Evolutionary conservation across 2,329 filamentous ascomycete genomes (phyloP), one percentile per base, ranked within the genome.

Genomic region (Ophiostoma populinum): DNA sequence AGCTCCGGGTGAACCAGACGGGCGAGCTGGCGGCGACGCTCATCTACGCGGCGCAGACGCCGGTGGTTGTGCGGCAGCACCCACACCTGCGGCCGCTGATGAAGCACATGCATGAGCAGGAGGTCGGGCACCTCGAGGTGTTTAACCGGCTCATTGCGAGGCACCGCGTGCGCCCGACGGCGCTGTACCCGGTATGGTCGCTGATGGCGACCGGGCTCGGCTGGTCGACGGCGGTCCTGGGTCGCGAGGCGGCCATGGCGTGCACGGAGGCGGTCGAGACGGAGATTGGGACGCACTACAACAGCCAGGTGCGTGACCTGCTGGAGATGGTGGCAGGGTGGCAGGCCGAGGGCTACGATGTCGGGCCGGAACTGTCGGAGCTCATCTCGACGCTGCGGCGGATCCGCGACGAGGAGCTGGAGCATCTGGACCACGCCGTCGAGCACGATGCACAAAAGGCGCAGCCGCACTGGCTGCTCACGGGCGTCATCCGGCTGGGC

Each of bases 261-360:
- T 98, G 90, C 53, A 95, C 90, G 1, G 90, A 98, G 57, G 90
- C 90, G 1, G 87, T 98, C 2, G 90, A 98, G 64, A 98, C 87
- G 6, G 90, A 95, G 61, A 98, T 98, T 43, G 90, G 90, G 3
- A 74, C 74, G 19, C 90, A 98, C 58, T 98, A 98, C 55, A 95
- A 95, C 52, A 74, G 75, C 43, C 90, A 98, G 59, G 83, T 98
- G 27, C 64, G 82, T 18, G 68, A 71, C 35, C 58, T 98, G 46
- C 55, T 95, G 25, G 75, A 79, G 42, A 94, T 92, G 77, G 70
- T 82, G 38, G 63, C 69, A 7, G 68, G 76, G 44, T 81, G 85
- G 63, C 71, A 87, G 56, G 63, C 61, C 7, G 66, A 75, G 32
- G 86, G 86, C 1, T 83, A 92, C 51, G 79, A 80, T 30, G 64